Conservation (phyloP, 371 early-diverging fungal genomes). For the Zychaea mexicana region DNA sequence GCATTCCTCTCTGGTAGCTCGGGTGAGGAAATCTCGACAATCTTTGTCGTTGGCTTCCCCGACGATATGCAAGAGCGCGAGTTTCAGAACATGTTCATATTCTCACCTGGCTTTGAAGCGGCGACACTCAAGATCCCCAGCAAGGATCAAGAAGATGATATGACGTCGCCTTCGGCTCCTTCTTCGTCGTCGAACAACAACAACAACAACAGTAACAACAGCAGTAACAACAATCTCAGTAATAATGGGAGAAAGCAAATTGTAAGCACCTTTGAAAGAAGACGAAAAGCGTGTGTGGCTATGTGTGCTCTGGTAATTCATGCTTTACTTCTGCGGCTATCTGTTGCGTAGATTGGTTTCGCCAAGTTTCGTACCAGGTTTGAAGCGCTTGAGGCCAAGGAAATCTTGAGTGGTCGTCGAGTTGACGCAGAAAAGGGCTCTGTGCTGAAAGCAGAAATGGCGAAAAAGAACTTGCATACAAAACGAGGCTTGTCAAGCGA, state of each 20-base stretch:
- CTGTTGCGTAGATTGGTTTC: conserved; percentile 75
- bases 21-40: conserved; percentile 78
- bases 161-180: conserved; percentile 6
- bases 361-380: conserved; percentile 88
- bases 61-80: conserved; percentile 95
- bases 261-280: conserved; percentile 9
- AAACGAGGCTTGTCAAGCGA: conserved; percentile 45
- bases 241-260: conserved; percentile 23
- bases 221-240: neutral
- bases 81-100: conserved; percentile 95
- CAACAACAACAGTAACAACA: neutral
- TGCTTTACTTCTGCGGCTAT: neutral
- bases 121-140: conserved; percentile 84
- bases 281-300: conserved; percentile 1
- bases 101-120: conserved; percentile 92
- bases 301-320: neutral
- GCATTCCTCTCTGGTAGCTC: neutral
- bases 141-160: conserved; percentile 56
- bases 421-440: conserved; percentile 84
- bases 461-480: conserved; percentile 88
- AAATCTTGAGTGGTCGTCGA: conserved; percentile 81
- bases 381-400: conserved; percentile 84
- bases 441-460: conserved; percentile 90
- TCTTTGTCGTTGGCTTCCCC: conserved; percentile 96
- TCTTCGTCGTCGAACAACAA: neutral